Base-by-base conservation (phyloP, 495 filamentous ascomycete species). In the Letharia lupina region DNA sequence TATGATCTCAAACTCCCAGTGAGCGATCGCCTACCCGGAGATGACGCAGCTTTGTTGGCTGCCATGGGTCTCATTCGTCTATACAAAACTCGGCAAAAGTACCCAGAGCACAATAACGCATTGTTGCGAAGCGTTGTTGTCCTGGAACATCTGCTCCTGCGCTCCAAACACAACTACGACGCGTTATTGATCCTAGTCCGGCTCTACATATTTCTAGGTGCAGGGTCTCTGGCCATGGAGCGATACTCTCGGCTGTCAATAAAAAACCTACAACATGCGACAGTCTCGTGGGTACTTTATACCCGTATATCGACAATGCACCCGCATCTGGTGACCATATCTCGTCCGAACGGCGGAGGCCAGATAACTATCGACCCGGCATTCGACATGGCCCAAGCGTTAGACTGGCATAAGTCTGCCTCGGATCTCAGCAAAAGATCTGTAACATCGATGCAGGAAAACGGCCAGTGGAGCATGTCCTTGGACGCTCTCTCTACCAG, bases 261-360 rank as follows among this genome's bases (percentile, higher is more conserved):
- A 61, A 87, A 87, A 67, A 83, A 87, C 54, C 72, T 86, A 39
- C 85, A 87, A 69, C 80, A 80, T 66, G 83, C 86, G 67, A 82
- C 81, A 31, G 73, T 87, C 58, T 78, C 82, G 18, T 84, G 87
- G 68, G 81, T 81, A 40, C 72, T 86, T 16, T 81, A 81, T 69
- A 84, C 84, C 0, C 80, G 83, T 20, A 75, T 87, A 50, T 81
- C 82, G n/a, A 81, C 79, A 0, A 77, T 86, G 15, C 83, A 84
- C 65, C 82, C 82, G 60, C 75, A 79, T 61, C 74, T 76, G 18
- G 42, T 42, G 11, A 42, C 54, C 3, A 16, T 56, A 31, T 37
- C 66, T 28, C 48, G 59, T 42, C 35, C 40, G 42, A 42, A 57
- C 44, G 56, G 31, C 23, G 63, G 44, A 50, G 45, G 28, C 23